Evolutionary conservation across 1,284 basidiomycete species (phyloP), one percentile per base, ranked within the genome.

Genomic region (Fomitopsis schrenkii): DNA sequence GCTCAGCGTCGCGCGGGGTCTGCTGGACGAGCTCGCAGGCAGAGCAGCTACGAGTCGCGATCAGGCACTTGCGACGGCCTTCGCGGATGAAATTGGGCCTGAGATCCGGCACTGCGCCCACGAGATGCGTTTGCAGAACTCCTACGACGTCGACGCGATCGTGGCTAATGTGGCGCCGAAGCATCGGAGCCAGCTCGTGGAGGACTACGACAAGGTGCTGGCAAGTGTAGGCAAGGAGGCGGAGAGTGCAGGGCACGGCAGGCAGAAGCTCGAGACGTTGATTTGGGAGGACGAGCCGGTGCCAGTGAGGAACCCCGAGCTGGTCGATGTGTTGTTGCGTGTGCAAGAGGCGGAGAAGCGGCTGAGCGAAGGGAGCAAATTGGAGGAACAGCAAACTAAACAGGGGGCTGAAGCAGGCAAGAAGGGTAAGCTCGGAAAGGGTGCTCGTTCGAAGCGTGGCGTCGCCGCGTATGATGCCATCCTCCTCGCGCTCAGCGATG

Each of bases 21-120:
- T 98, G 19, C 79, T 98, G 59, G 87, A 90, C 61, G 82, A 84
- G 30, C 80, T 98, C 10, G 88, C 90, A 1, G 77, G 80, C 28
- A 76, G 80, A 14, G 90, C 91, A 2, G 73, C 75, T n/a, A 89
- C 88, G n/a, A 95, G 93, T 68, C 86, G 91, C 50, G 91, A 94
- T 59, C 94, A 97, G 75, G 97, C 96, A 0, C 83, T 98, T 5
- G 93, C 94, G 12, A 84, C 86, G 38, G 83, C 93, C 57, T 93
- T 94, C 70, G 83, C 90, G 19, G 96, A 98, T 72, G 88, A 91
- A 63, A 87, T 95, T 63, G 90, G 94, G 46, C 94, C 97, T 0
- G 89, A 97, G 75, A 93, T 98, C 63, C 83, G 97, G 56, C 92
- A 95, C 76, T 94, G 91, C 66, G 95, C 95, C 0, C 97, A 98